Percentiles rank a stretch among this genome's conserved stretches.
Evolutionary conservation across 768 basidiomycete genomes (phyloP).

Genomic region (Mycena sanguinolenta): DNA sequence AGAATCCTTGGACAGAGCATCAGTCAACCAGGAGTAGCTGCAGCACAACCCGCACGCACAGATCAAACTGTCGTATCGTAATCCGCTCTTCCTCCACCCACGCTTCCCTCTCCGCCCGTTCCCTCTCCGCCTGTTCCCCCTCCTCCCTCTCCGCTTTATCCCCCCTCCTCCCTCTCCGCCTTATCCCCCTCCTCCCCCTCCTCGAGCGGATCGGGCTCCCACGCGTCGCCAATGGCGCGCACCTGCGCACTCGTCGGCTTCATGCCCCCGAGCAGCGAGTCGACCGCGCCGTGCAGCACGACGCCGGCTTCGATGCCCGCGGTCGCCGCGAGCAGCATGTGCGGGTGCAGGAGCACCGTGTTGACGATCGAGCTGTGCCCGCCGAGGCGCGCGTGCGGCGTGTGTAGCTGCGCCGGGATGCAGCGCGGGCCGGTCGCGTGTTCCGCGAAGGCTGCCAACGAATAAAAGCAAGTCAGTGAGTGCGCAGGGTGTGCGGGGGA

Average conservation of each 20-base stretch:
- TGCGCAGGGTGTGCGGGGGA: not conserved
- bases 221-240: conserved; percentile 23
- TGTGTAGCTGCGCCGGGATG: conserved; percentile 73
- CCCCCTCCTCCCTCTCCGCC: not conserved
- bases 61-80: conserved; percentile 28
- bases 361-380: conserved; percentile 88
- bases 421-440: conserved; percentile 55
- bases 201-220: conserved; percentile 5
- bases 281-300: conserved; percentile 71
- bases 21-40: not conserved
- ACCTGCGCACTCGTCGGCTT: conserved; percentile 7
- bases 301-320: conserved; percentile 82
- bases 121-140: conserved; percentile 3
- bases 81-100: conserved; percentile 1
- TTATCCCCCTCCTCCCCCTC: conserved; percentile 8
- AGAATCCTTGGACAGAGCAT: conserved; percentile 16
- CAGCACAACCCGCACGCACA: not conserved
- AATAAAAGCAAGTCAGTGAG: not conserved
- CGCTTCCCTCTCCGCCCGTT: not conserved
- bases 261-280: conserved; percentile 23
- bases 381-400: conserved; percentile 70
- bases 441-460: conserved; percentile 60
- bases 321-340: conserved; percentile 74
- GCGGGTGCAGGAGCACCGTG: conserved; percentile 78
- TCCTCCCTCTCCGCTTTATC: conserved; percentile 7